phyloP scores from a whole-genome alignment of 805 yeast species.

The Candida palmyrensis region DNA sequence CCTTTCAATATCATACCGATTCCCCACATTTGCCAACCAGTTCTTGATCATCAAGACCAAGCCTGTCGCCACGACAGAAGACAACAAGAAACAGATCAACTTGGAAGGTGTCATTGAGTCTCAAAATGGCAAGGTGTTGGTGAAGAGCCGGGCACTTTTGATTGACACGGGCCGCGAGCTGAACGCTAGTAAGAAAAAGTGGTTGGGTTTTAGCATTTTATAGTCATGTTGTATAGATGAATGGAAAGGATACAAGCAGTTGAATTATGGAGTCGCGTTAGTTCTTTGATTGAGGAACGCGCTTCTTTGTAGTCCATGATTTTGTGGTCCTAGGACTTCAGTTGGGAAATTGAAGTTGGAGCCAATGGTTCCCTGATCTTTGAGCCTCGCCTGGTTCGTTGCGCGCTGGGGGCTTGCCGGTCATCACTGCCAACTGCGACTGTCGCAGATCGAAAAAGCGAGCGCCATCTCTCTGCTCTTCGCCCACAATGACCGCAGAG shows the following conservation, averaged over 20 bases:
- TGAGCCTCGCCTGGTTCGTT: too few relatives aligned
- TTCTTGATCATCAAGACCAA: conserved; percentile 61
- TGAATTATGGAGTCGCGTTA: too few relatives aligned
- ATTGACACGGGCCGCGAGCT: conserved; percentile 28
- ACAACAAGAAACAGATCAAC: conserved; percentile 26
- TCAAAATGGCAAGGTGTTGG: conserved; percentile 49
- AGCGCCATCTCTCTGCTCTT: too few relatives aligned
- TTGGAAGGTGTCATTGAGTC: conserved; percentile 52
- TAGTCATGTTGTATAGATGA: background rate
- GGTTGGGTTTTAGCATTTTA: conserved; percentile 1
- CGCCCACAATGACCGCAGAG: conserved; percentile 1
- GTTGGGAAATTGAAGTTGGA: too few relatives aligned
- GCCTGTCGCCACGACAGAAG: conserved; percentile 11
- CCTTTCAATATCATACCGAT: conserved; percentile 49
- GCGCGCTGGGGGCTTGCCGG: too few relatives aligned
- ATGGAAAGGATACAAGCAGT: too few relatives aligned
- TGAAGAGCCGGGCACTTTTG: conserved; percentile 50
- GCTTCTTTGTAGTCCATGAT: too few relatives aligned
- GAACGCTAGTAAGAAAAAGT: conserved; percentile 1
- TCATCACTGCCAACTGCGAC: too few relatives aligned
- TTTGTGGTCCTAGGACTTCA: too few relatives aligned
- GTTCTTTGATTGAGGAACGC: too few relatives aligned
- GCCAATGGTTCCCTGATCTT: too few relatives aligned
- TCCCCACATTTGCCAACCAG: conserved; percentile 76
- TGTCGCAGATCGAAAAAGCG: background rate